Base-by-base conservation (phyloP, 371 early-diverging fungal species). In the Funneliformis caledonium region DNA sequence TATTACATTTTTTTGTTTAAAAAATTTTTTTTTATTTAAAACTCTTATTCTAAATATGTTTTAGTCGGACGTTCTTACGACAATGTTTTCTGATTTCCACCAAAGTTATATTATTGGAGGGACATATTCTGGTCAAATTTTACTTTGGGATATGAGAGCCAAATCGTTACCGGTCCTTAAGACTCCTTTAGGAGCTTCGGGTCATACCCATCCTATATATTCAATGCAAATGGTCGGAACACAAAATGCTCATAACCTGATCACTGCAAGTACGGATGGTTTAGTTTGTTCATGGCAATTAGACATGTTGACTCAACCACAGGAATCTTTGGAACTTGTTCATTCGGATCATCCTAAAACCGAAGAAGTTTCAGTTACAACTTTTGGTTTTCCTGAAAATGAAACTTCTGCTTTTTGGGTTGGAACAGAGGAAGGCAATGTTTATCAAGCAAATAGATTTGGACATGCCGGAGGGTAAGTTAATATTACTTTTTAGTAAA, bases 171-270 rank as follows among this genome's bases (percentile, higher is more conserved):
- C 96, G 12, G 93, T 94, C 16, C 88, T 94, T 62, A 93, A 94
- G 83, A 95, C 95, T 1, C 95, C 98, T 37, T 88, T 98, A 48
- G 94, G 96, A 3, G 93, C 95, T 11, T 92, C 91, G 42, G 97
- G 98, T 10, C 99, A 99, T 83, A 96, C 98, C 0, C 97, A 99
- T 86, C 98, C 98, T 7, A 95, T 99, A 6, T 97, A 95, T 82
- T 89, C 94, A 0, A 85, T 98, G 82, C 88, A 90, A 69, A 91
- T 97, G 86, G 95, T 97, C 7, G 99, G 98, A 37, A 96, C 97
- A 4, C 95, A 96, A 78, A 97, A 98, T 83, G 97, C 97, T 1
- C 95, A 97, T 85, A 92, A 95, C 83, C 84, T 98, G 52, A 89
- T 98, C 52, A 93, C 96, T 48, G 96, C 94, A 19, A 94, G 95